These are phyloP conservation scores for Cronartium quercuum DNA, from an alignment of 1,284 basidiomycete genomes.

Conservation along the genomic window DNA sequence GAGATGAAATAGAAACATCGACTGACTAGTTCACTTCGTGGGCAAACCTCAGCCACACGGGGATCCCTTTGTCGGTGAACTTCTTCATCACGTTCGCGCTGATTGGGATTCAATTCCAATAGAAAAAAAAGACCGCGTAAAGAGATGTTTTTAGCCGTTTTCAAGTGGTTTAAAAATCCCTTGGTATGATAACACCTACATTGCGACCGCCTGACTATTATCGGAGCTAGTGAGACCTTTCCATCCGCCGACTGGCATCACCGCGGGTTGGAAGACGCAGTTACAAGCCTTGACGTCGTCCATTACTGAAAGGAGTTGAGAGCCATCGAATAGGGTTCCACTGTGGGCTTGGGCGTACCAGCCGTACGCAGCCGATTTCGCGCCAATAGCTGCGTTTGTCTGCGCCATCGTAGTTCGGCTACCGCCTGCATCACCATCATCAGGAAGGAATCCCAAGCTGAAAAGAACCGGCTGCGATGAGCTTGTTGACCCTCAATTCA, in stretches of 20 bases:
- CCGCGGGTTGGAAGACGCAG: conserved; percentile 49
- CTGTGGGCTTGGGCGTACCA: conserved; percentile 49
- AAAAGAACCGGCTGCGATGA: not conserved
- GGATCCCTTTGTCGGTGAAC: conserved; percentile 50
- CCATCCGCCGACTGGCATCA: conserved; percentile 45
- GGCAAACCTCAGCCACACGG: conserved; percentile 50
- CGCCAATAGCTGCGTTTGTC: conserved; percentile 44
- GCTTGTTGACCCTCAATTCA: too few relatives aligned
- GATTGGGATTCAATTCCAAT: not conserved
- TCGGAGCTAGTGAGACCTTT: conserved; percentile 43
- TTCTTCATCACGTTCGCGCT: conserved; percentile 48
- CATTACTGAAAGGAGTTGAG: conserved; percentile 46
- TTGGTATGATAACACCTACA: not conserved
- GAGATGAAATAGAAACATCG: conserved; percentile 27
- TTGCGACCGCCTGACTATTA: conserved; percentile 46
- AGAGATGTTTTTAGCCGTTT: too few relatives aligned
- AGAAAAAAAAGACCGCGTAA: too few relatives aligned
- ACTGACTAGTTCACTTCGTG: conserved; percentile 46
- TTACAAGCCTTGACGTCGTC: conserved; percentile 47
- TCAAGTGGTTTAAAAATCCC: too few relatives aligned
- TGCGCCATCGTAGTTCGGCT: conserved; percentile 44
- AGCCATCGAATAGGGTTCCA: conserved; percentile 48
- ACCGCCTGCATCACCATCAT: conserved; percentile 42
- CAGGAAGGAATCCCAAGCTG: conserved; percentile 31
- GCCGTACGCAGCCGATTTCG: conserved; percentile 43